Base-by-base conservation (phyloP, 208 protist genomes). In the Borovskyia barvae region DNA sequence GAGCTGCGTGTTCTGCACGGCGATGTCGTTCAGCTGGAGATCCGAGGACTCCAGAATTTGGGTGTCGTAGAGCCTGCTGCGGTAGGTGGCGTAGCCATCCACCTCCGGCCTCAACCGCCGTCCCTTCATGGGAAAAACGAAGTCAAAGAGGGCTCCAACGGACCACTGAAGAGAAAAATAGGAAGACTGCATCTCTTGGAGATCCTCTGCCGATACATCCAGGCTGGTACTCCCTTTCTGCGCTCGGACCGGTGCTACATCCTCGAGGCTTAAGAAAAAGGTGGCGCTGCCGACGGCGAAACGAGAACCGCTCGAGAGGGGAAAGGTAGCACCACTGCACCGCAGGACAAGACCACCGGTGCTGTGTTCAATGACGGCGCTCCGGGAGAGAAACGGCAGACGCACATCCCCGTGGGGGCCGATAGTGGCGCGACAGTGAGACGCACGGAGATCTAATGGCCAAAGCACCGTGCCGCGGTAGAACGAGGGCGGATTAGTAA, bases 91-190 rank as follows among this genome's bases (percentile, higher is more conserved):
- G 45, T 62, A 55, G n/a, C 36, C 42, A n/a, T 68, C 72, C 8
- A 64, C 55, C 17, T 68, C 58, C 29, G 41, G 14, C 30, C 60
- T 54, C 30, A 41, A 50, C 14, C 49, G 35, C 3, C 42, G 26
- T 6, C 63, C 41, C 36, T 55, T 55, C 8, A 52, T 54, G 3
- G 75, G 80, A 43, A 91, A 82, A 1, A 66, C 69, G 49, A 91
- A 85, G 57, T 83, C 77, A 56, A 87, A 82, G 20, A 85, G 62
- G 28, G 75, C 55, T 3, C 77, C 75, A 12, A 91, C 32, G 6
- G 80, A 64, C 84, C 84, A 91, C 46, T 91, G 80, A 29, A 87
- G 73, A 26, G 77, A 80, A 68, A 80, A 82, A 63, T 77, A 69
- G 40, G 58, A 69, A n/a, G 64, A 58, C 46, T 72, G 51, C 69